Evolutionary conservation across 2,329 filamentous ascomycete species (phyloP).

Genomic region (Colletotrichum agaves): DNA sequence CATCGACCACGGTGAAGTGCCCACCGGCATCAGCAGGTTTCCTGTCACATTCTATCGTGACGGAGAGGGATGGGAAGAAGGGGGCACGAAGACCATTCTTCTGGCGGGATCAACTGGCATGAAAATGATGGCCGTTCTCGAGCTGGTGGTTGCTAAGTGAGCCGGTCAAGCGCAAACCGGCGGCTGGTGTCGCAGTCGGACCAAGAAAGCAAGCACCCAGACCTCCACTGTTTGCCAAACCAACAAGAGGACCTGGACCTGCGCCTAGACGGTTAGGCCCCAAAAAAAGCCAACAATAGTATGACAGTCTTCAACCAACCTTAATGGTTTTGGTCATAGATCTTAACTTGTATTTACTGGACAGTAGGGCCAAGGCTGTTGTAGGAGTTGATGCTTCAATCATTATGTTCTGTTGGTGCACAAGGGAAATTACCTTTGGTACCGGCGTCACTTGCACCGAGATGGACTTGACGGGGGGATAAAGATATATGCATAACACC

Average conservation of each 20-base stretch:
- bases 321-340: too few species aligned
- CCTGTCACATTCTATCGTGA: not conserved
- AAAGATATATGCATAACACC: too few species aligned
- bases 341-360: too few species aligned
- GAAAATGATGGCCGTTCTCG: not conserved
- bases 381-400: too few species aligned
- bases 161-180: not conserved
- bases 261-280: not conserved
- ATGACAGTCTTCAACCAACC: too few species aligned
- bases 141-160: not conserved
- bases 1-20: not conserved
- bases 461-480: too few species aligned
- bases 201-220: not conserved
- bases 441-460: too few species aligned
- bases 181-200: not conserved
- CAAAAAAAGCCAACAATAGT: too few species aligned
- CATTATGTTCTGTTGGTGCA: too few species aligned
- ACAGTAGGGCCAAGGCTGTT: too few species aligned
- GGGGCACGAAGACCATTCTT: not conserved
- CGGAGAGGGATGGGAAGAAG: not conserved
- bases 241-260: not conserved
- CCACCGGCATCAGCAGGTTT: not conserved
- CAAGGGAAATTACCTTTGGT: too few species aligned
- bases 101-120: not conserved
- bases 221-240: not conserved